Percentiles rank a stretch among this genome's conserved stretches.
These are phyloP conservation scores for Neonectria ditissima DNA, from an alignment of 2,329 filamentous ascomycete genomes.

Conservation along the genomic window DNA sequence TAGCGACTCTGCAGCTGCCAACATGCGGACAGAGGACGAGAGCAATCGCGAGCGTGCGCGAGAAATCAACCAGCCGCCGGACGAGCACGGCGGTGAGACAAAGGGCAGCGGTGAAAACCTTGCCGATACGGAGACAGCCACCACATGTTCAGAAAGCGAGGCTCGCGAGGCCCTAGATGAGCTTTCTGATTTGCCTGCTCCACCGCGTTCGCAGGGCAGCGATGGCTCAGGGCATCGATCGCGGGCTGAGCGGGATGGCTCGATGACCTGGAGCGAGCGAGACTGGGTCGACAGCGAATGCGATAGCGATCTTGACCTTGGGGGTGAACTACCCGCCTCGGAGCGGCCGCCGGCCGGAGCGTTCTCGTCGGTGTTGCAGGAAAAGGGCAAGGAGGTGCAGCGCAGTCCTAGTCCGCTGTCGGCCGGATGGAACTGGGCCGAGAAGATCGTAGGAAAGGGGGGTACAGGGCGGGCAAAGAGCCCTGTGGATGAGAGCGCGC, in stretches of 20 bases:
- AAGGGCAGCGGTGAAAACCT: conserved; percentile 49
- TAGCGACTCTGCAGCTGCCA: conserved; percentile 73
- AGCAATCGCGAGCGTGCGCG: conserved; percentile 76
- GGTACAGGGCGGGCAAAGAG: conserved; percentile 45
- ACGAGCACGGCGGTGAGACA: conserved; percentile 74
- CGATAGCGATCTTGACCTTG: conserved; percentile 46
- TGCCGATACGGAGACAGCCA: conserved; percentile 4
- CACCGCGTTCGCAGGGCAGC: conserved; percentile 38
- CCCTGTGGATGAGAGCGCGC: conserved; percentile 35
- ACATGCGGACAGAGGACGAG: conserved; percentile 75
- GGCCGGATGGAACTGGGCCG: conserved; percentile 63
- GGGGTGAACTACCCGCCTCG: conserved; percentile 36
- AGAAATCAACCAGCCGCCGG: conserved; percentile 65
- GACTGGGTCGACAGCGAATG: conserved; percentile 41
- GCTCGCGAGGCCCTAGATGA: conserved; percentile 55
- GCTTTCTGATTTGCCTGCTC: conserved; percentile 58
- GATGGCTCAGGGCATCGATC: conserved; percentile 33
- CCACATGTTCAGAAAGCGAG: conserved; percentile 46
- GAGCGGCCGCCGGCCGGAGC: conserved; percentile 21
- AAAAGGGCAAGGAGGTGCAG: conserved; percentile 37
- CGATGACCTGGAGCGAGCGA: conserved; percentile 71
- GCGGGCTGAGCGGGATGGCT: conserved; percentile 58
- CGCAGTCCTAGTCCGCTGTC: conserved; percentile 43
- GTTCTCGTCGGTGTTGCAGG: conserved; percentile 21
- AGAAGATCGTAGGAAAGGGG: conserved; percentile 65